Percentiles rank a stretch among this genome's conserved stretches.
Evolutionary conservation across 1,284 basidiomycete species (phyloP).

Genomic region (Fistulina hepatica): DNA sequence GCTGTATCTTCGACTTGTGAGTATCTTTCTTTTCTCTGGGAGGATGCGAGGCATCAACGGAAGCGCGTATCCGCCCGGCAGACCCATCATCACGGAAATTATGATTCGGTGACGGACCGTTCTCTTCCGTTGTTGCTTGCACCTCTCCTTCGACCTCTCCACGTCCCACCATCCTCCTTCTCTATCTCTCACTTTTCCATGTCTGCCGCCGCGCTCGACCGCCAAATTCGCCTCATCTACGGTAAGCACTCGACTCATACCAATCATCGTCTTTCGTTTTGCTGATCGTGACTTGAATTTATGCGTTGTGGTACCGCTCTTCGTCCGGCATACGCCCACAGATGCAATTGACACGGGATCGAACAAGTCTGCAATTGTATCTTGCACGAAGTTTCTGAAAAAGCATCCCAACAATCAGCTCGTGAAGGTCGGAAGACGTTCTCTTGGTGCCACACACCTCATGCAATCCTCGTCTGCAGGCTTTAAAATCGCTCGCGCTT

Average conservation of each 20-base stretch:
- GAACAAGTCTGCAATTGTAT: slow-evolving; percentile 72
- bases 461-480: slow-evolving; percentile 29
- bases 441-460: slow-evolving; percentile 7
- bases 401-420: slow-evolving; percentile 63
- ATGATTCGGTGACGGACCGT: too few relatives aligned
- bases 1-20: too few relatives aligned
- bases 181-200: slow-evolving; percentile 16
- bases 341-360: slow-evolving; percentile 77
- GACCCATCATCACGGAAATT: too few relatives aligned
- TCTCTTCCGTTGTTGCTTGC: too few relatives aligned
- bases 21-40: too few relatives aligned
- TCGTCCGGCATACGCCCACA: slow-evolving; percentile 20
- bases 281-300: slow-evolving; percentile 7
- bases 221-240: slow-evolving; percentile 72
- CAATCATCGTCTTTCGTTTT: slow-evolving; percentile 6
- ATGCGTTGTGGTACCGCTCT: slow-evolving; percentile 1
- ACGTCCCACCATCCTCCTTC: slow-evolving; percentile 11
- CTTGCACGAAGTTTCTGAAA: slow-evolving; percentile 78
- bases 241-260: slow-evolving; percentile 31
- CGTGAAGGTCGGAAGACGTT: slow-evolving; percentile 46
- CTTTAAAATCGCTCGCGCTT: slow-evolving; percentile 76
- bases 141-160: too few relatives aligned
- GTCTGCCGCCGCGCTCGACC: slow-evolving; percentile 52
- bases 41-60: too few relatives aligned
- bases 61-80: too few relatives aligned